phyloP scores from a whole-genome alignment of 1,139 yeast genomes.

The Kodamaea suecica region DNA sequence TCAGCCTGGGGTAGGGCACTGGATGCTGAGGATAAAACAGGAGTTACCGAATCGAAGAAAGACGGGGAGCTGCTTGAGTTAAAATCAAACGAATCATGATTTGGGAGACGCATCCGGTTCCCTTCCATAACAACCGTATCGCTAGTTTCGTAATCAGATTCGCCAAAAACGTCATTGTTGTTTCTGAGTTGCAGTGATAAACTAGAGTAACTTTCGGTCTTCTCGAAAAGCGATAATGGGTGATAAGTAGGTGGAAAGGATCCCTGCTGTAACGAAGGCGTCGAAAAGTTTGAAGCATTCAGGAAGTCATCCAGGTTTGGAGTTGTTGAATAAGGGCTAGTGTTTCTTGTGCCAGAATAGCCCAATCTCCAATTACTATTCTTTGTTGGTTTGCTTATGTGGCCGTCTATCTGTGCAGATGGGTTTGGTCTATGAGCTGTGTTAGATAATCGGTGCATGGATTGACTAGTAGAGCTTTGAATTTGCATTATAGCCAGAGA shows the following conservation, averaged over 20 bases:
- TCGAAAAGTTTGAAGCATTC: background rate
- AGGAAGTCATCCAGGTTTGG: background rate
- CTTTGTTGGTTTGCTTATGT: background rate
- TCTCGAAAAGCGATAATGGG: background rate
- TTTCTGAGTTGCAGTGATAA: background rate
- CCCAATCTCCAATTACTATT: background rate
- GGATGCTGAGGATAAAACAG: background rate
- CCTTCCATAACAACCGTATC: background rate
- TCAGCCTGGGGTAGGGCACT: background rate
- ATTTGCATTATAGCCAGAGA: background rate
- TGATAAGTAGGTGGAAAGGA: too few species aligned
- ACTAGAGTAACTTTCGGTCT: background rate
- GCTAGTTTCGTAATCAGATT: background rate
- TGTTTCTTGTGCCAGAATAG: background rate
- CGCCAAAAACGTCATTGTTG: background rate
- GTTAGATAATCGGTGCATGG: background rate
- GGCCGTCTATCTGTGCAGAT: constrained; percentile 1
- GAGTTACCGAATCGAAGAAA: background rate
- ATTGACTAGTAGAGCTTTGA: background rate
- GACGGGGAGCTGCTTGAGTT: background rate
- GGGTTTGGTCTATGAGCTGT: background rate
- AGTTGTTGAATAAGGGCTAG: background rate
- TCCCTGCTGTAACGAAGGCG: background rate
- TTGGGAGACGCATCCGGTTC: background rate
- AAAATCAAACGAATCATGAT: background rate